Conservation (phyloP, 1,139 yeast species). For the Yamadazyma diospyri region DNA sequence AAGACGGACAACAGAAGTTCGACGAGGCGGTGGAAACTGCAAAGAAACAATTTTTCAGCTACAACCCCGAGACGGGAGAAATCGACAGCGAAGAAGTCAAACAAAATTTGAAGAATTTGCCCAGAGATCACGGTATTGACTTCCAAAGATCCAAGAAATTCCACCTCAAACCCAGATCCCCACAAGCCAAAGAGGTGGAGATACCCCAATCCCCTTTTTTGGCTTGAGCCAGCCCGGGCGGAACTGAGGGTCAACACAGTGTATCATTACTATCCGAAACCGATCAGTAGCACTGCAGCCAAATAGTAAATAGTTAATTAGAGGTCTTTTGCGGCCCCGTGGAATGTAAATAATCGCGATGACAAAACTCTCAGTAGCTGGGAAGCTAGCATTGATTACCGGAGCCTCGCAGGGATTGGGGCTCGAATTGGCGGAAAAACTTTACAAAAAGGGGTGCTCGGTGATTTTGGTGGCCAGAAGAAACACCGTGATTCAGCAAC, state of each 20-base stretch:
- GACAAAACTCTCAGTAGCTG: constrained; percentile 32
- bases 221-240: not conserved
- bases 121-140: constrained; percentile 26
- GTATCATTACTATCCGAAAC: too few species aligned
- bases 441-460: constrained; percentile 55
- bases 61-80: constrained; percentile 25
- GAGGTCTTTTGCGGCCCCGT: too few species aligned
- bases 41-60: constrained; percentile 53
- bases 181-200: constrained; percentile 12
- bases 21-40: constrained; percentile 61
- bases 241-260: too few species aligned
- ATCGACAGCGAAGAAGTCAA: constrained; percentile 22
- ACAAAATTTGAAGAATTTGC: constrained; percentile 32
- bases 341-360: too few species aligned
- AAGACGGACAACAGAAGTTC: constrained; percentile 52
- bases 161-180: constrained; percentile 28
- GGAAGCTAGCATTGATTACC: constrained; percentile 69
- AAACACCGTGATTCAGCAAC: constrained; percentile 29
- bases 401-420: constrained; percentile 98
- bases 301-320: too few species aligned
- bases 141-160: constrained; percentile 36
- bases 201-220: constrained; percentile 37
- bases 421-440: constrained; percentile 63
- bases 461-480: constrained; percentile 79
- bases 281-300: too few species aligned